Evolutionary conservation across 1,139 yeast species (phyloP).

Genomic region (Spencermartinsiella ligniputridi): DNA sequence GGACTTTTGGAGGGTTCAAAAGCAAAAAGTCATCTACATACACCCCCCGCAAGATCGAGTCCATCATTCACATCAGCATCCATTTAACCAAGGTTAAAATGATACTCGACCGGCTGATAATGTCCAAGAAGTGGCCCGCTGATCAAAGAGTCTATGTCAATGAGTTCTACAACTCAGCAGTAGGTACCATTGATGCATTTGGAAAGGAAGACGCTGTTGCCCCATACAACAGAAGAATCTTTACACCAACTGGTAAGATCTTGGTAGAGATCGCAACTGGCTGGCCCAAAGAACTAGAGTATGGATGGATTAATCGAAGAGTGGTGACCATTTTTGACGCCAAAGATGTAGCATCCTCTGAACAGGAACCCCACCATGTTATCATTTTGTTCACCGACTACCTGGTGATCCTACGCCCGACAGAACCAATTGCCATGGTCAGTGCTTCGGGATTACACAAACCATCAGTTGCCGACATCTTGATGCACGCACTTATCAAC

Average conservation of each 20-base stretch:
- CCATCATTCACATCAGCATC: constrained; percentile 63
- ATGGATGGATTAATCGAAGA: constrained; percentile 82
- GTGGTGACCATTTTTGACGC: constrained; percentile 79
- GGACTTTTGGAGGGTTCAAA: constrained; percentile 9
- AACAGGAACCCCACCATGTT: constrained; percentile 40
- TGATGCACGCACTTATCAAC: constrained; percentile 86
- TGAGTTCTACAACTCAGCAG: constrained; percentile 49
- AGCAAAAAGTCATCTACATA: constrained; percentile 31
- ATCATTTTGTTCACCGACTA: constrained; percentile 79
- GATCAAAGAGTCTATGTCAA: constrained; percentile 36
- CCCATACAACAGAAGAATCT: constrained; percentile 59
- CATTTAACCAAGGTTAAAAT: constrained; percentile 68
- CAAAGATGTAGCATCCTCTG: constrained; percentile 35
- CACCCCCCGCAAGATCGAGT: constrained; percentile 58
- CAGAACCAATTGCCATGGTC: constrained; percentile 27
- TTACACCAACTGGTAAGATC: constrained; percentile 88
- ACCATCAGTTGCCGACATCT: constrained; percentile 68
- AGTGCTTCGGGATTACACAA: constrained; percentile 40
- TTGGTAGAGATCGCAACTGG: constrained; percentile 75
- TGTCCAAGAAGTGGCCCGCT: constrained; percentile 38
- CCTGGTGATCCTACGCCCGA: constrained; percentile 53
- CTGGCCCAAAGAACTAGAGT: constrained; percentile 85
- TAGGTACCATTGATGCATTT: constrained; percentile 74
- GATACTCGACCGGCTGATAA: constrained; percentile 55
- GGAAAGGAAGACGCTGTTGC: constrained; percentile 42